Evolutionary conservation across 1,139 yeast species (phyloP), one percentile per base, ranked within the genome.

Genomic region (Pichia sp.): DNA sequence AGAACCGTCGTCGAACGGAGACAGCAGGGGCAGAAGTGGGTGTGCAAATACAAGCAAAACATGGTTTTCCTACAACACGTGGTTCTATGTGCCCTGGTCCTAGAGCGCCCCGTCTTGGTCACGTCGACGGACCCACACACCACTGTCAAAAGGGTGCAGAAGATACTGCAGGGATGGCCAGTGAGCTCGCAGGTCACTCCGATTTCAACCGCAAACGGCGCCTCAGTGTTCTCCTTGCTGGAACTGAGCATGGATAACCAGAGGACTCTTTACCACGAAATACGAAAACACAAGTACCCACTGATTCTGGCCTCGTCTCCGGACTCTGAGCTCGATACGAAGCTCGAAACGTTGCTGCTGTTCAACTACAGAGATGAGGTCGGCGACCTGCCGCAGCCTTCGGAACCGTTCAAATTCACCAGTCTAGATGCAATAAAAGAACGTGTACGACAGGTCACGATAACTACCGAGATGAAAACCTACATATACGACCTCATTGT

Each of bases 401-500:
- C 16, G 9, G 12, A 6, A 20, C 14, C 24, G 36, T 40, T 30
- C 14, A 44, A 16, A 8, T 46, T 6, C 31, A 31, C 6, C 12
- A 40, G 17, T 24, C 16, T 53, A 9, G 38, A 42, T 1, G 29
- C 31, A 12, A 33, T 49, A 1, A 46, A n/a, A 51, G 50, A 10
- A 24, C 57, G 8, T 8, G 47, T 55, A 9, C 14, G 49, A 9
- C 33, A 52, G 20, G 71, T 79, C 9, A 63, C 63, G 1, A 65
- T 66, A 6, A 58, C 60, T 2, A 57, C 81, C 0, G 85, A 81
- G 52, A 69, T 82, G 43, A 64, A 65, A 48, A 66, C 83, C n/a
- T 82, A 81, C 61, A 75, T 80, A 62, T 79, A 80, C 59, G 85
- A 82, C 63, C 72, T 82, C 20, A 66, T 79, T 2, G 70, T 81